Percentiles rank a stretch among this genome's conserved stretches.
phyloP scores from a whole-genome alignment of 805 yeast species.

The Wickerhamiella brachini region DNA sequence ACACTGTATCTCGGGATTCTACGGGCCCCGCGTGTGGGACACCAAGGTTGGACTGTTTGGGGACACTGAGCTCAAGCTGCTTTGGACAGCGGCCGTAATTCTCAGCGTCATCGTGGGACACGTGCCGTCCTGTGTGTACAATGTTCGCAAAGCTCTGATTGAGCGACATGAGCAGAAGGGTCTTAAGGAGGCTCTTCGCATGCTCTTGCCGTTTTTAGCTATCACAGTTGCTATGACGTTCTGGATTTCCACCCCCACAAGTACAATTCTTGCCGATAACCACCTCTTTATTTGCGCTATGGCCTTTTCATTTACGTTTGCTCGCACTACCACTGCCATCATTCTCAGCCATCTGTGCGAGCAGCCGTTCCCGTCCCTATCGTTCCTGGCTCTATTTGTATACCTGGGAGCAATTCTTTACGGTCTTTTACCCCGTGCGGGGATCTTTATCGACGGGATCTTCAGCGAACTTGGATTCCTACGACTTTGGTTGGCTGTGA shows the following conservation, averaged over 20 bases:
- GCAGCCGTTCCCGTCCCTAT: slow-evolving; percentile 63
- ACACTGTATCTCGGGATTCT: slow-evolving; percentile 50
- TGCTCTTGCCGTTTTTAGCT: slow-evolving; percentile 49
- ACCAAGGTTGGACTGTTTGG: slow-evolving; percentile 29
- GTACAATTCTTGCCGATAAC: slow-evolving; percentile 30
- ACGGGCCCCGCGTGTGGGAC: slow-evolving; percentile 31
- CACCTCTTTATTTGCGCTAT: slow-evolving; percentile 60
- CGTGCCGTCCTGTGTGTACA: slow-evolving; percentile 48
- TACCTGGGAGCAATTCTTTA: slow-evolving; percentile 25
- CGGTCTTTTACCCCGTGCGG: slow-evolving; percentile 40
- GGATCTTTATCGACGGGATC: slow-evolving; percentile 17
- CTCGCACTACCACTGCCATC: slow-evolving; percentile 46
- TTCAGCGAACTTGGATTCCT: slow-evolving; percentile 28
- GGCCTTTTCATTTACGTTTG: slow-evolving; percentile 72
- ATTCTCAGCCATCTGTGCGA: slow-evolving; percentile 77
- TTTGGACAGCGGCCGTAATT: slow-evolving; percentile 21
- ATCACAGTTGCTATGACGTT: slow-evolving; percentile 37
- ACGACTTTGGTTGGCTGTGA: slow-evolving; percentile 48
- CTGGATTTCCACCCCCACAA: slow-evolving; percentile 34
- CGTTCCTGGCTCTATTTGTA: slow-evolving; percentile 46
- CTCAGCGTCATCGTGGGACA: slow-evolving; percentile 38
- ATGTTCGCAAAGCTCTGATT: slow-evolving; percentile 29
- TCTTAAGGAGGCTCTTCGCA: slow-evolving; percentile 23
- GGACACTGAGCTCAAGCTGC: slow-evolving; percentile 25
- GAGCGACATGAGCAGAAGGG: slow-evolving; percentile 25